A percentile compares a stretch with the other conserved stretches of the same genome.
Conservation (phyloP, 2,329 filamentous ascomycete genomes). For the Ophiostoma pallidulum region DNA sequence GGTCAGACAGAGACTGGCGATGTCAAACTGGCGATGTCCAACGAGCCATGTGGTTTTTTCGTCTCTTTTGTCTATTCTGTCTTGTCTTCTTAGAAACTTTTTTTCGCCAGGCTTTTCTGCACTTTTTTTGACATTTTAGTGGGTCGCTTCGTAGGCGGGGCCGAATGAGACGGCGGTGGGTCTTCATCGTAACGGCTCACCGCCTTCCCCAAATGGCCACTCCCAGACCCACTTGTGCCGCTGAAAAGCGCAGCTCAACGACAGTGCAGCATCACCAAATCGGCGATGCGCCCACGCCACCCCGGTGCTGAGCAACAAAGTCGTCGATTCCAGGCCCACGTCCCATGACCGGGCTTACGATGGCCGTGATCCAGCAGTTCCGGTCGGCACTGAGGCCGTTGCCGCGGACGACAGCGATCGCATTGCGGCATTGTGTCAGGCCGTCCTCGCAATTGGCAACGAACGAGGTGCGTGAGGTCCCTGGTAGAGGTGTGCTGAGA, state of each 20-base stretch:
- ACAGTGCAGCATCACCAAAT: not conserved
- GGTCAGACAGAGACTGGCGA: no score
- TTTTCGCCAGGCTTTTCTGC: slow-evolving; percentile 5
- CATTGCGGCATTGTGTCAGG: not conserved
- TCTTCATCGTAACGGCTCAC: slow-evolving; percentile 3
- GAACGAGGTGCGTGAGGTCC: not conserved
- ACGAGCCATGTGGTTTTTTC: not conserved
- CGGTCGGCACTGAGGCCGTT: not conserved
- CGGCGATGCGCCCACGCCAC: no score
- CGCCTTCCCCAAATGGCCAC: slow-evolving; percentile 12
- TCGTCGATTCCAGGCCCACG: not conserved
- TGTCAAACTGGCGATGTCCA: no score
- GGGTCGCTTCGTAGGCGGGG: not conserved
- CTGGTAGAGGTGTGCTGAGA: not conserved
- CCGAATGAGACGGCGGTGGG: not conserved
- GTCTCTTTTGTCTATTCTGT: not conserved
- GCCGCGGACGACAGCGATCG: not conserved
- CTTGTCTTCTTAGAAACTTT: slow-evolving; percentile 10
- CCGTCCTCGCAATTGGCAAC: not conserved
- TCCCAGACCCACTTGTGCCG: not conserved
- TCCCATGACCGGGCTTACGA: not conserved
- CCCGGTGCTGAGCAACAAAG: no score
- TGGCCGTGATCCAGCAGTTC: not conserved
- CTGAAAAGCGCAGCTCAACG: not conserved
- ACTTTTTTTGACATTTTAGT: slow-evolving; percentile 12